Percentiles rank a stretch among this genome's conserved stretches.
These are phyloP conservation scores for Solanum medicagineum DNA, from an alignment of 257 asterid genomes.

Conservation along the genomic window DNA sequence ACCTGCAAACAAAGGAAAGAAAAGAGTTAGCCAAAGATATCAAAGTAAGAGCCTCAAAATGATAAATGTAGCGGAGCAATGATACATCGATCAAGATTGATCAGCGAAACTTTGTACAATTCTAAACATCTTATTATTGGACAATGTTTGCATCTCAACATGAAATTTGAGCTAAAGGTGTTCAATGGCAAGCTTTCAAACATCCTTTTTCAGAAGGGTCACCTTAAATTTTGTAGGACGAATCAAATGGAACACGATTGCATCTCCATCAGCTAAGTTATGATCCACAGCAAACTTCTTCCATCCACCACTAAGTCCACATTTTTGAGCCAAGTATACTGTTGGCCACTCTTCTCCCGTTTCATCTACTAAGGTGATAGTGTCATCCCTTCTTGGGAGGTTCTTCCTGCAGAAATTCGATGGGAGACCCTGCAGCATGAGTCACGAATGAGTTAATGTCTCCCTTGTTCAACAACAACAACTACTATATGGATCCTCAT, in stretches of 20 bases:
- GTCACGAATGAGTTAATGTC: background rate
- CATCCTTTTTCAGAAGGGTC: background rate
- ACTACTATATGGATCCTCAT: background rate
- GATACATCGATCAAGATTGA: no score
- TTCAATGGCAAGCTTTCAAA: background rate
- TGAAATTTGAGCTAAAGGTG: background rate
- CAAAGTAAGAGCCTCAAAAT: background rate
- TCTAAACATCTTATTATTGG: background rate
- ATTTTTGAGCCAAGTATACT: conserved; percentile 50
- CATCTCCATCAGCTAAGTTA: conserved; percentile 76
- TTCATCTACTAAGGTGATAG: conserved; percentile 52
- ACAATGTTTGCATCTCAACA: background rate
- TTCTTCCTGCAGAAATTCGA: conserved; percentile 41
- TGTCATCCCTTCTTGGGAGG: conserved; percentile 51
- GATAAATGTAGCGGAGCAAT: background rate
- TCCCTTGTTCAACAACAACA: background rate
- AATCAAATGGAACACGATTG: conserved; percentile 55
- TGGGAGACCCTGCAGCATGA: conserved; percentile 59
- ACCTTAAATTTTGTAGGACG: conserved; percentile 58
- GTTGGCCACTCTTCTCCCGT: conserved; percentile 62
- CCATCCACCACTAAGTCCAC: conserved; percentile 95
- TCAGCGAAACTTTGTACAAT: background rate
- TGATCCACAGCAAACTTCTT: conserved; percentile 75
- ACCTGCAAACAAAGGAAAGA: conserved; percentile 12
- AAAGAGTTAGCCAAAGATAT: background rate